Evolutionary conservation across 371 early-diverging fungal genomes (phyloP).

Genomic region (Blakeslea trispora): DNA sequence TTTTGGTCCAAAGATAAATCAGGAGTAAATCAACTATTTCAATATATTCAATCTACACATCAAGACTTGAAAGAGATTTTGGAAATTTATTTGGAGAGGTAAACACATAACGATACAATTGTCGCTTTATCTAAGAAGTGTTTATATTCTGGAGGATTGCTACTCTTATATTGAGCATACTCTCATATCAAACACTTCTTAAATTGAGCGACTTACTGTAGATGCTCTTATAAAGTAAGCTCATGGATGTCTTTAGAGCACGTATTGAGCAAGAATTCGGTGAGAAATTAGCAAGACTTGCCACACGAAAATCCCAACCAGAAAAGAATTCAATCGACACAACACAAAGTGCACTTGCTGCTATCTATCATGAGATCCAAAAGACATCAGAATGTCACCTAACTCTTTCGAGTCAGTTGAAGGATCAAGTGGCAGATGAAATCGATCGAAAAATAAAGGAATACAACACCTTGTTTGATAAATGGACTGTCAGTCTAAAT

Average conservation of each 20-base stretch:
- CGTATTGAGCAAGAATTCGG: conserved; percentile 39
- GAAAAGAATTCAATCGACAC: conserved; percentile 13
- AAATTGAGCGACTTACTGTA: too few species aligned
- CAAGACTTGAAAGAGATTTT: conserved; percentile 28
- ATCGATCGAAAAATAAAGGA: conserved; percentile 17
- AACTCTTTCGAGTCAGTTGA: conserved; percentile 31
- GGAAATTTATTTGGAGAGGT: conserved; percentile 37
- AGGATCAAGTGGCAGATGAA: conserved; percentile 24
- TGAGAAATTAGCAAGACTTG: conserved; percentile 26
- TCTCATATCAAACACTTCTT: too few species aligned
- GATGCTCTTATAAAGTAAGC: too few species aligned
- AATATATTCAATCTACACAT: conserved; percentile 28
- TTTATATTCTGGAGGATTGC: too few species aligned
- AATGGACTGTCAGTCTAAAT: conserved; percentile 23
- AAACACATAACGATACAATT: background rate
- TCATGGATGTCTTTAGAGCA: too few species aligned
- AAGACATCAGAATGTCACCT: conserved; percentile 40
- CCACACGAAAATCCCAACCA: conserved; percentile 1
- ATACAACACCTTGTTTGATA: conserved; percentile 15
- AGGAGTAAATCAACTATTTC: conserved; percentile 20
- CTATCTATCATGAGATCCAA: conserved; percentile 32
- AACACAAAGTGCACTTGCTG: conserved; percentile 15
- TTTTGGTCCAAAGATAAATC: conserved; percentile 39
- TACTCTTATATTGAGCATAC: too few species aligned
- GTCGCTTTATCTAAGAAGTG: too few species aligned